These are phyloP conservation scores for Ogataea angusta DNA, from an alignment of 805 yeast species.

Conservation along the genomic window DNA sequence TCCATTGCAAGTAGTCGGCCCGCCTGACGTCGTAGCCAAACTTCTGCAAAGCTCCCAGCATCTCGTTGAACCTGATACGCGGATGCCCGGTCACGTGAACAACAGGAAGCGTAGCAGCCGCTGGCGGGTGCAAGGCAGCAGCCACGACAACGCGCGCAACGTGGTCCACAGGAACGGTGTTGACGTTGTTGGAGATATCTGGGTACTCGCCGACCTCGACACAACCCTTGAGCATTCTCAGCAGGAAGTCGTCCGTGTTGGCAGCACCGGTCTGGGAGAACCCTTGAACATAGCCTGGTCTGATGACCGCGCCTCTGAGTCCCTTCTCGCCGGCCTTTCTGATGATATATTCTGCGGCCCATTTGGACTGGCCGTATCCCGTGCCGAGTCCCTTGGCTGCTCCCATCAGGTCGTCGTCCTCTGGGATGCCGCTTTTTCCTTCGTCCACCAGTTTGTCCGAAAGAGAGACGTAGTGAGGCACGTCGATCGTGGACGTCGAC, in stretches of 20 bases:
- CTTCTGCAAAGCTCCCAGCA: conserved; percentile 56
- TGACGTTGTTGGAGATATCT: conserved; percentile 79
- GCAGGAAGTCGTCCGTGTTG: conserved; percentile 93
- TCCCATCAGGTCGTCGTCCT: conserved; percentile 79
- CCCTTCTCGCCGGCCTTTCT: conserved; percentile 88
- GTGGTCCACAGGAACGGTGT: conserved; percentile 98
- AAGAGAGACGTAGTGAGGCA: conserved; percentile 70
- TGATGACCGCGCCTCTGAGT: conserved; percentile 78
- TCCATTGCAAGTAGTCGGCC: conserved; percentile 78
- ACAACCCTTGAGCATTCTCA: conserved; percentile 93
- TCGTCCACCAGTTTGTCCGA: conserved; percentile 66
- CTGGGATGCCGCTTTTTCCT: conserved; percentile 73
- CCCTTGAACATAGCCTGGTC: conserved; percentile 97
- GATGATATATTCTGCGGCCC: conserved; percentile 92
- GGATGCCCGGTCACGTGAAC: conserved; percentile 99
- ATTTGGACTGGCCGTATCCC: conserved; percentile 97
- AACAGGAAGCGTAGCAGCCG: conserved; percentile 49
- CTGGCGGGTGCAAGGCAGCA: conserved; percentile 74
- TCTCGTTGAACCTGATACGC: conserved; percentile 75
- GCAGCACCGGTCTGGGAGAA: conserved; percentile 79
- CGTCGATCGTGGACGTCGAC: conserved; percentile 90
- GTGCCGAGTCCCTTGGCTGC: conserved; percentile 78
- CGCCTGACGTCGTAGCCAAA: conserved; percentile 71
- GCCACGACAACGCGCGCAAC: conserved; percentile 91
- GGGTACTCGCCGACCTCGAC: conserved; percentile 85